These are phyloP conservation scores for Marasmius tenuissimus DNA, from an alignment of 1,284 basidiomycete genomes.

Conservation along the genomic window DNA sequence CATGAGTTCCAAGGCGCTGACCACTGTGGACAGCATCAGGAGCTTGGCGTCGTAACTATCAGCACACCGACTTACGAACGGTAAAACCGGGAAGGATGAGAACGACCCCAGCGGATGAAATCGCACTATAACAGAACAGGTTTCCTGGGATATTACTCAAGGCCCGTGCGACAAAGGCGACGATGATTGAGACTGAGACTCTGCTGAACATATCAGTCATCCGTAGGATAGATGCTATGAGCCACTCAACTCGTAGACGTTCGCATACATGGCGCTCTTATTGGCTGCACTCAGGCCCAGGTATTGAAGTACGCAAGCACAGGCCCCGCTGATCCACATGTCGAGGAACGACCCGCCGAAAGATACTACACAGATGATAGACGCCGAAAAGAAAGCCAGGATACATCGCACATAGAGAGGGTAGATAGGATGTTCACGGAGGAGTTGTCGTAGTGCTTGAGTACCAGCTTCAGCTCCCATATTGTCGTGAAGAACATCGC, in stretches of 20 bases:
- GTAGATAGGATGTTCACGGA: constrained; percentile 65
- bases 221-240: not conserved
- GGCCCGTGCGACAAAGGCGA: constrained; percentile 77
- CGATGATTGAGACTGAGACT: constrained; percentile 80
- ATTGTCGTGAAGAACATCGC: constrained; percentile 76
- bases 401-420: constrained; percentile 61
- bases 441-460: constrained; percentile 54
- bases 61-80: constrained; percentile 52
- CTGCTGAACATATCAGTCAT: constrained; percentile 33
- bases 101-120: constrained; percentile 81
- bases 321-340: constrained; percentile 76
- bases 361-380: constrained; percentile 76
- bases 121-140: constrained; percentile 81
- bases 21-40: constrained; percentile 48
- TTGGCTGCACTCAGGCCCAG: constrained; percentile 75
- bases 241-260: constrained; percentile 82
- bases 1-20: constrained; percentile 80
- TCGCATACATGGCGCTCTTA: constrained; percentile 83
- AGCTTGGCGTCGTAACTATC: not conserved
- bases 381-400: constrained; percentile 72
- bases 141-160: constrained; percentile 68
- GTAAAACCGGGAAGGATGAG: constrained; percentile 81
- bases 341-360: constrained; percentile 84
- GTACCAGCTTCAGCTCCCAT: constrained; percentile 68
- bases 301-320: constrained; percentile 71